Evolutionary conservation across 352 stramenopile species (phyloP), one percentile per base, ranked within the genome.

Genomic region (Stephanocyclus meneghinianus): DNA sequence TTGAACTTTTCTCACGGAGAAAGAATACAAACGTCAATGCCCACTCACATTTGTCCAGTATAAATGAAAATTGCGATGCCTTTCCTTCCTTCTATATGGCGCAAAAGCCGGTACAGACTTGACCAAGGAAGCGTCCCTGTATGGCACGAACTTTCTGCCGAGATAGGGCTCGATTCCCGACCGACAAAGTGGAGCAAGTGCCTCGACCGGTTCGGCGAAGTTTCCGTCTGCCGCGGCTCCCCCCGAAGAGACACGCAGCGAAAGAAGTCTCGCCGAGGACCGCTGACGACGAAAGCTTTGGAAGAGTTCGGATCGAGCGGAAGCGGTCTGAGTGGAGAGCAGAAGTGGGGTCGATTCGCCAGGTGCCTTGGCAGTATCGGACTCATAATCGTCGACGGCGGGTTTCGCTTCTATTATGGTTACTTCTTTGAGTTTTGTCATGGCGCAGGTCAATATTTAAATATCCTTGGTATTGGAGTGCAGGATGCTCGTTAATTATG

Each of bases 11-110:
- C 9, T 30, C 51, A 60, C 29, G 48, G 16, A 32, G 42, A 44
- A 47, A 47, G 6, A 29, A 26, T 26, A 29, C 29, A 15, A 72
- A 45, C 10, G 29, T 26, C 13, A 76, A 32, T 15, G 26, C 16
- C n/a, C 48, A 81, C 78, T 73, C 30, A 81, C 78, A 78, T 85
- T 85, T 1, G 71, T 83, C 80, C 80, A 86, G 63, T 77, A 81
- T 11, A 86, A 55, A 30, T 82, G 78, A 44, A 83, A 84, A 59
- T 47, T 74, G 10, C 80, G 40, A 79, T 87, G 80, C 26, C 80
- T 40, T 26, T 64, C 70, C 63, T 64, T 87, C 40, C 80, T 78
- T 2, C 50, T 26, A 62, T 87, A 84, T 0, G 80, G 80, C 2
- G 80, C 30, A 72, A 83, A 76, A 0, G 76, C 71, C 1, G 80